Conservation (phyloP, 2,329 filamentous ascomycete genomes). For the Paracamarosporium sp. region DNA sequence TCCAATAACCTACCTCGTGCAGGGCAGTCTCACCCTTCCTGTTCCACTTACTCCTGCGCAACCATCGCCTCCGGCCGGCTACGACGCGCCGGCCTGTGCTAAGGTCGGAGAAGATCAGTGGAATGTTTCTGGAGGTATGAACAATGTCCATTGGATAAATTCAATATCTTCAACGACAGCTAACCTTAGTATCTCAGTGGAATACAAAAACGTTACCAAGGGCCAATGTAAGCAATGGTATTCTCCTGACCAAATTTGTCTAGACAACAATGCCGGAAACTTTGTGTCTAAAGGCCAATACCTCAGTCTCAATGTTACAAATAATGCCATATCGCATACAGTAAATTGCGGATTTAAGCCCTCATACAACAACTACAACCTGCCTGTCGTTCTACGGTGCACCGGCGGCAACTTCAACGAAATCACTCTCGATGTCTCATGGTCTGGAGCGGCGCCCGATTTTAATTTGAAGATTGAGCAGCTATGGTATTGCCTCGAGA, state of each 20-base stretch:
- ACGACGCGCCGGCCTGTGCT: constrained; percentile 13
- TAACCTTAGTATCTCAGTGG: constrained; percentile 4
- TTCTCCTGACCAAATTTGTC: constrained; percentile 6
- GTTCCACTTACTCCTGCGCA: constrained; percentile 18
- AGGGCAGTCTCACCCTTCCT: constrained; percentile 12
- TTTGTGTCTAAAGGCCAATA: constrained; percentile 13
- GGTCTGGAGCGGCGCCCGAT: constrained; percentile 13
- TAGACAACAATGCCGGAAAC: neutral
- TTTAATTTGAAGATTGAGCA: constrained; percentile 17
- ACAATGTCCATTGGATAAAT: neutral
- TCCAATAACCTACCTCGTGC: constrained; percentile 15
- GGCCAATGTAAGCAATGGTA: constrained; percentile 19
- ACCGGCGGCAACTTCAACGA: constrained; percentile 18
- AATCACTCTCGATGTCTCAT: constrained; percentile 18
- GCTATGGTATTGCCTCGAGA: constrained; percentile 21
- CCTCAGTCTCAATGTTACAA: constrained; percentile 16
- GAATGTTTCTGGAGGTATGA: constrained; percentile 6
- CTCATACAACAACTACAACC: neutral
- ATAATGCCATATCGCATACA: constrained; percentile 15
- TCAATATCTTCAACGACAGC: neutral
- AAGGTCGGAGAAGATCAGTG: constrained; percentile 15
- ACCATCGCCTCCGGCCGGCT: constrained; percentile 13
- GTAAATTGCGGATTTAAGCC: constrained; percentile 11
- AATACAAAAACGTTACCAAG: constrained; percentile 15
- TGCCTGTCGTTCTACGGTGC: constrained; percentile 15